Evolutionary conservation across 2,329 filamentous ascomycete genomes (phyloP).

Genomic region (Neopestalotiopsis sp.): DNA sequence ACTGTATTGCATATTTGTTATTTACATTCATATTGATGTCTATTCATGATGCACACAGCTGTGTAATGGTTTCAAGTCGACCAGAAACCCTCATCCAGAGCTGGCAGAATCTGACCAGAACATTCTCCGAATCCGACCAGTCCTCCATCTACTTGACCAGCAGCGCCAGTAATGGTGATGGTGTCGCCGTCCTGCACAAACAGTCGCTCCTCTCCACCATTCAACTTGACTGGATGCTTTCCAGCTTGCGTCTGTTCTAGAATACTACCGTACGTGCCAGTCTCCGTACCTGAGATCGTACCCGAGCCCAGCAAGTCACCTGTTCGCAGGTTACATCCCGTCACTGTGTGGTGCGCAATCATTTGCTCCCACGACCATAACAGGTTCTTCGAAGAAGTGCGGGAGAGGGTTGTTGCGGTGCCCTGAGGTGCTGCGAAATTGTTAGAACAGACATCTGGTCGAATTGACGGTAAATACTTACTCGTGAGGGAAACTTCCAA

Average conservation of each 20-base stretch:
- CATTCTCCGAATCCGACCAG: constrained; percentile 52
- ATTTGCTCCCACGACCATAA: constrained; percentile 84
- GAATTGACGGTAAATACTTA: constrained; percentile 35
- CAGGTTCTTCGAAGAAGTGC: constrained; percentile 67
- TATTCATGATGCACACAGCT: not conserved
- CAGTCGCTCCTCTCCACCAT: constrained; percentile 43
- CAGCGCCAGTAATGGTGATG: constrained; percentile 44
- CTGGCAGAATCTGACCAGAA: constrained; percentile 27
- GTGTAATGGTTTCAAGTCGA: not conserved
- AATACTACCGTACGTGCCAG: constrained; percentile 45
- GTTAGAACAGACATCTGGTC: constrained; percentile 19
- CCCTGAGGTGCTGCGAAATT: constrained; percentile 44
- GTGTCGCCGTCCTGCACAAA: constrained; percentile 53
- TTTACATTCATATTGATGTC: not conserved
- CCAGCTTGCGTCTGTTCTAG: constrained; percentile 51
- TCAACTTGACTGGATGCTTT: constrained; percentile 46
- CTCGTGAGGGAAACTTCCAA: constrained; percentile 70
- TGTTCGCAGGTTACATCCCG: constrained; percentile 74
- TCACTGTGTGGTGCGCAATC: constrained; percentile 79
- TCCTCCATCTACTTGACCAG: constrained; percentile 36
- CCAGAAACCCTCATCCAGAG: not conserved
- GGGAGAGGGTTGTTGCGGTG: constrained; percentile 60
- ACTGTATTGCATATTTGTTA: no score
- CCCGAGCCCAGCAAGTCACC: constrained; percentile 80
- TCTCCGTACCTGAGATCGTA: constrained; percentile 64